Evolutionary conservation across 768 basidiomycete species (phyloP), one percentile per base, ranked within the genome.

Genomic region (Tephrocybe sp.): DNA sequence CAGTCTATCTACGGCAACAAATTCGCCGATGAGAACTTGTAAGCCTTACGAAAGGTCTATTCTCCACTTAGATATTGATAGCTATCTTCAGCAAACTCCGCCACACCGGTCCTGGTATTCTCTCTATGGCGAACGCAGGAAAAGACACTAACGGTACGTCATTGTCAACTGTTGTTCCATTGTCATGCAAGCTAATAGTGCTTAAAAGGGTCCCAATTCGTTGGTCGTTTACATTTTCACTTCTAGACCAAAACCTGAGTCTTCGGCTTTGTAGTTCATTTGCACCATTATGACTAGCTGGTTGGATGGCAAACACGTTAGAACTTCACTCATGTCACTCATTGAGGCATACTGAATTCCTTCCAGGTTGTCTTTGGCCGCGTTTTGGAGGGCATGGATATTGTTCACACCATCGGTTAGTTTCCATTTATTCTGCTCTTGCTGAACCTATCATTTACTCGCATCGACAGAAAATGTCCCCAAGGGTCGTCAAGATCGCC

Each of bases 21-120:
- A 64, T 99, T 99, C 70, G 78, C 86, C 48, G 96, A 98, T 59
- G 97, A 98, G 76, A 98, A 98, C 79, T 94, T 94, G 91, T 92
- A 59, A 67, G 52, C 10, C 31, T 10, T 19, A 36, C 14, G 9
- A 12, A 43, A n/a, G n/a, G n/a, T n/a, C n/a, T n/a, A n/a, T n/a
- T n/a, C n/a, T n/a, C n/a, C n/a, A n/a, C n/a, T n/a, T n/a, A 10
- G 30, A 56, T 46, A 1, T 8, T 31, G 54, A 17, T 45, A 49
- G 30, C 38, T 22, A 52, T 2, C 42, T 23, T 41, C 60, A 97
- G 94, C 80, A 97, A 98, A 80, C 89, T 98, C 68, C 85, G 84
- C 68, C 96, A 99, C 77, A 89, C 89, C 60, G 84, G 83, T 33
- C 82, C 90, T 44, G 95, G 95, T 55, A 77, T 80, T 50, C 80